Evolutionary conservation across 768 basidiomycete species (phyloP).

Genomic region (Mycena belliarum): DNA sequence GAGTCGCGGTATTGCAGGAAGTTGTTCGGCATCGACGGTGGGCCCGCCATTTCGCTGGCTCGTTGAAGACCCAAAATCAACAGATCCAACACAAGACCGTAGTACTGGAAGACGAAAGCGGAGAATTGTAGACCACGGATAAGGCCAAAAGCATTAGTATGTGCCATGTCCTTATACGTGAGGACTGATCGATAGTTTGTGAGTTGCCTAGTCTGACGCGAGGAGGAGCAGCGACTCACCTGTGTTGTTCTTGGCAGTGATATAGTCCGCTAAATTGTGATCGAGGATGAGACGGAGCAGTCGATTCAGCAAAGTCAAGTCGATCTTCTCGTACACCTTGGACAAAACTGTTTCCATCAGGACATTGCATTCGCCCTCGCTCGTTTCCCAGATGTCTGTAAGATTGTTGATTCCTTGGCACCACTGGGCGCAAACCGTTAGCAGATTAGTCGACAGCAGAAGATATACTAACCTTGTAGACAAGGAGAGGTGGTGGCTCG

Average conservation of each 20-base stretch:
- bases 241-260: slow-evolving; percentile 98
- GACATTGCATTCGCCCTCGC: slow-evolving; percentile 96
- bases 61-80: slow-evolving; percentile 96
- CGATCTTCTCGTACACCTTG: slow-evolving; percentile 99
- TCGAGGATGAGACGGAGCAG: slow-evolving; percentile 94
- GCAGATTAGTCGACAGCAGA: background rate
- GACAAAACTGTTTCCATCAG: slow-evolving; percentile 98
- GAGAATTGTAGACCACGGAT: slow-evolving; percentile 99
- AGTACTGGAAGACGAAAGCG: slow-evolving; percentile 98
- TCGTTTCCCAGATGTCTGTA: slow-evolving; percentile 97
- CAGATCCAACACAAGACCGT: slow-evolving; percentile 93
- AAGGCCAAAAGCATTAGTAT: slow-evolving; percentile 95
- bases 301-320: slow-evolving; percentile 93
- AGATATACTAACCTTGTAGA: slow-evolving; percentile 63
- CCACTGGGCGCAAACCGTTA: slow-evolving; percentile 52
- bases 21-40: slow-evolving; percentile 96
- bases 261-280: slow-evolving; percentile 98
- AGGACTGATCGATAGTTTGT: slow-evolving; percentile 48
- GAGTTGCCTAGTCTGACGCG: background rate
- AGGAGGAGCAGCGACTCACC: slow-evolving; percentile 35
- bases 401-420: slow-evolving; percentile 99
- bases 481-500: slow-evolving; percentile 93
- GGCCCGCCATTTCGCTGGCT: slow-evolving; percentile 98
- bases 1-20: slow-evolving; percentile 97
- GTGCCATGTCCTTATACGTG: slow-evolving; percentile 97